phyloP scores from a whole-genome alignment of 768 basidiomycete species.

The Psilocybe subaeruginosa region DNA sequence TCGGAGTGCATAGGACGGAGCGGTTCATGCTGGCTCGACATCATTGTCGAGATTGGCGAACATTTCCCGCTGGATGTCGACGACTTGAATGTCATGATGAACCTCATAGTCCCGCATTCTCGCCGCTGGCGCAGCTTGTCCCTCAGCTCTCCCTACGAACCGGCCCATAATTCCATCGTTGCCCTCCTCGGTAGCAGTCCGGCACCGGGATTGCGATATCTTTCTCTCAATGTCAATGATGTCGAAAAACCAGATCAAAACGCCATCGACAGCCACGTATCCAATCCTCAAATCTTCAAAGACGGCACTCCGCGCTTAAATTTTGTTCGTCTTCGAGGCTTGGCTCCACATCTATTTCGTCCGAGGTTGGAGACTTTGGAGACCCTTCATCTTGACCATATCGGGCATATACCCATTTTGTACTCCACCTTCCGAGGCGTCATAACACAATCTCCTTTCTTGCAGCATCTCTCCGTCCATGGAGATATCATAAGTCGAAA shows the following conservation, averaged over 20 bases:
- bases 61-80: conserved; percentile 6
- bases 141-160: conserved; percentile 31
- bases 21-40: conserved; percentile 29
- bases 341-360: conserved; percentile 42
- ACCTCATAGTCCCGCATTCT: conserved; percentile 33
- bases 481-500: conserved; percentile 40
- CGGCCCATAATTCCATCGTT: conserved; percentile 27
- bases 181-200: conserved; percentile 28
- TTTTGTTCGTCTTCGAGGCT: conserved; percentile 46
- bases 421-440: conserved; percentile 36
- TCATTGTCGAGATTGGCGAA: conserved; percentile 31
- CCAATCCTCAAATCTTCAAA: conserved; percentile 31
- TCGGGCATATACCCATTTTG: conserved; percentile 33
- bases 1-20: conserved; percentile 38
- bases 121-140: conserved; percentile 39
- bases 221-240: conserved; percentile 41
- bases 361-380: conserved; percentile 37
- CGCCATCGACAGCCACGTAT: conserved; percentile 17
- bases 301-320: conserved; percentile 32
- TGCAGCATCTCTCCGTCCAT: conserved; percentile 45
- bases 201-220: conserved; percentile 37
- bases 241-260: conserved; percentile 23
- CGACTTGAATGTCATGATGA: conserved; percentile 26
- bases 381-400: conserved; percentile 50
- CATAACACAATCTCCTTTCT: conserved; percentile 33